Base-by-base conservation (phyloP, 1,284 basidiomycete genomes). In the Puccinia polysora region DNA sequence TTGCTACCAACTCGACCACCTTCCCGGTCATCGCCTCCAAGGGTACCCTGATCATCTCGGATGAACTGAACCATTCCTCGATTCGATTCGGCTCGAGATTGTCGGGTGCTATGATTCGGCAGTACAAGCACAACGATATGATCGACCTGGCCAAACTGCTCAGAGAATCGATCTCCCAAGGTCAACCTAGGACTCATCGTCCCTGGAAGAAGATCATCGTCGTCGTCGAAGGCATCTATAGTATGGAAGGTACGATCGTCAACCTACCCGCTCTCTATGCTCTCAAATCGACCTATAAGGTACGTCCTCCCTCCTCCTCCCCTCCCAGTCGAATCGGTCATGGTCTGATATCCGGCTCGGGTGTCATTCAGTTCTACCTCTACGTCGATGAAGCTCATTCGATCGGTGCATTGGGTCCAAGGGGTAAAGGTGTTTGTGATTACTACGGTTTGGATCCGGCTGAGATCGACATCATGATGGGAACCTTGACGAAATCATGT, bases 201-300 rank as follows among this genome's bases (percentile, higher is more conserved):
- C 96, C 95, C 1, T 98, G 95, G 95, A 97, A 96, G 84, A 97
- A 97, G 84, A 98, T 99, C 75, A 79, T 98, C 56, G 77, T 99
- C 59, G 86, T 97, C 73, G 92, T 98, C 40, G 95, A 99, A 80
- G 95, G 95, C 2, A 81, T 99, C 56, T 98, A 91, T 83, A 93
- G 90, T 75, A 99, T 99, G 96, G 95, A 99, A 81, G 96, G 95
- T 28, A 93, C 90, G 6, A 79, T 98, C 75, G 87, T 90, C 67
- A 87, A 97, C 80, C 79, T 99, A 62, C 94, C 94, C 0, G 84
- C 79, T 12, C 83, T 99, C 68, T 80, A 98, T 76, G 87, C 90
- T 76, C 84, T 99, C 74, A 97, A 97, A 85, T 85, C 88, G 79
- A 89, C 88, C 79, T 98, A 97, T 86, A 98, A 97, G 86, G 92